Base-by-base conservation (phyloP, 306 rosid species). In the Pyrus communis region DNA sequence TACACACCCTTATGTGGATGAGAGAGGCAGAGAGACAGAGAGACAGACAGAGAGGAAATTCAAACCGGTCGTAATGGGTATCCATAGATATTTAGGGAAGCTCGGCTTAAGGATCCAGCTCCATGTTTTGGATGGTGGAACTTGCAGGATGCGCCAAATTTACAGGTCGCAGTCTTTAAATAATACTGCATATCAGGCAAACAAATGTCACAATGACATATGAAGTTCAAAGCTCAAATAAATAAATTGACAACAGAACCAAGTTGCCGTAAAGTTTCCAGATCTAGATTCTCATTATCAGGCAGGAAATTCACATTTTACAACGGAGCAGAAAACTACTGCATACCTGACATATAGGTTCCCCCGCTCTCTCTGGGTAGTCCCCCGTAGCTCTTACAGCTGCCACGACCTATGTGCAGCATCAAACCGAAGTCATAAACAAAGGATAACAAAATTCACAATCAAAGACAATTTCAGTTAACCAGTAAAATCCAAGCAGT, bases 311-410 rank as follows among this genome's bases (percentile, higher is more conserved):
- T 23, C 62, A 28, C n/a, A 71, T 27, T 42, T 52, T 22, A 46
- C 11, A 33, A 30, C 4, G 51, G 23, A n/a, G 54, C 67, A 75
- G 14, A 46, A 51, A 42, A 74, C 49, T 40, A 63, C 60, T 11
- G 23, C 23, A 81, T 72, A 91, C 97, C 94, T 91, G 92, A 88
- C 98, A 93, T 5, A 87, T 83, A 81, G 96, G 96, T 77, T 91
- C 98, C 59, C 96, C 93, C 22, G 70, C 84, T 64, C 98, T 83
- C 78, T 93, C 96, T 13, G 98, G 98, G 85, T 93, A 93, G n/a
- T 93, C 98, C 84, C 95, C 98, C 30, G 96, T 90, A 73, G 89
- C 96, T 85, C 95, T 91, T n/a, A 93, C 95, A 13, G 93, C 91
- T 9, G 92, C 95, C 68, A 80, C 93, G 80, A 93, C 98, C 98